Conservation (phyloP, 2,329 filamentous ascomycete genomes). For the Cercospora zeina region DNA sequence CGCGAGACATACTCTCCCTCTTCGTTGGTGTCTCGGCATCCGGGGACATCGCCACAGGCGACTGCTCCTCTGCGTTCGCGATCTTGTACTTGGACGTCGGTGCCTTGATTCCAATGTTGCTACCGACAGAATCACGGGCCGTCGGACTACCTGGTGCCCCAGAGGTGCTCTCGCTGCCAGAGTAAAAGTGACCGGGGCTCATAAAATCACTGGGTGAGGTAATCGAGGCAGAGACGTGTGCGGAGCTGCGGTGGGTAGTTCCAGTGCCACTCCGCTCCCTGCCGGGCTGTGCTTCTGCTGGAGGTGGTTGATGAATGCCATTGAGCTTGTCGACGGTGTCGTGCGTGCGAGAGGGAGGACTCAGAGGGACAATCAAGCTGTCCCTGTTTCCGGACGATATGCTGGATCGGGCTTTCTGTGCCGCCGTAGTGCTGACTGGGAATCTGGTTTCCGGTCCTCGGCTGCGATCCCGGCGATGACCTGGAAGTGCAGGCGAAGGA, state of each 20-base stretch:
- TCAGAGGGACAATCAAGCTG: constrained; percentile 81
- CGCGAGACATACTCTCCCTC: constrained; percentile 28
- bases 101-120: constrained; percentile 22
- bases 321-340: constrained; percentile 29
- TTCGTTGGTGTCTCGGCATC: constrained; percentile 29
- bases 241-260: constrained; percentile 28
- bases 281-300: constrained; percentile 30
- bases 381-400: constrained; percentile 47
- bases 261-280: constrained; percentile 29
- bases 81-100: constrained; percentile 23
- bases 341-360: constrained; percentile 42
- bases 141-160: constrained; percentile 18
- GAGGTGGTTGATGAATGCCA: constrained; percentile 39
- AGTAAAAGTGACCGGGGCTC: constrained; percentile 34
- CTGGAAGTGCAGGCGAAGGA: constrained; percentile 39
- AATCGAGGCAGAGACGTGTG: constrained; percentile 36
- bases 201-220: constrained; percentile 34
- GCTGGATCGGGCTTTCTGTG: constrained; percentile 42
- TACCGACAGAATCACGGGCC: constrained; percentile 14
- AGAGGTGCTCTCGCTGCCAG: constrained; percentile 30
- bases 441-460: constrained; percentile 69
- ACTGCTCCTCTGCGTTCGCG: constrained; percentile 24
- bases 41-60: constrained; percentile 20
- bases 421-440: constrained; percentile 62
- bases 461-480: constrained; percentile 78